Conservation (phyloP, 2,329 filamentous ascomycete genomes). For the Ophiostoma novo-ulmi region DNA sequence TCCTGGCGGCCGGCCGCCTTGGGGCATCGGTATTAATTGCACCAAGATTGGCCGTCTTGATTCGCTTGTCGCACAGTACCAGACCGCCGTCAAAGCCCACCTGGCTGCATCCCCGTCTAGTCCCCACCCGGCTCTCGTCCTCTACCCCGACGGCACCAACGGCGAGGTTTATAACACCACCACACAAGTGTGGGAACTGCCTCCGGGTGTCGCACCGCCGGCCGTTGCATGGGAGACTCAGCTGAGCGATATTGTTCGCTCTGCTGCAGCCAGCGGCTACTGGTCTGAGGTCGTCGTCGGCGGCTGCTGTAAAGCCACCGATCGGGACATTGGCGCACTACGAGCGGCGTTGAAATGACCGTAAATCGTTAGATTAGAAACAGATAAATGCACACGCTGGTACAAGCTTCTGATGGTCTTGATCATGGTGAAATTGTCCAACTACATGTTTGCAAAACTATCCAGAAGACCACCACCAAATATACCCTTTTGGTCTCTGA, state of each 20-base stretch:
- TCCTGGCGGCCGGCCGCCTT: not conserved
- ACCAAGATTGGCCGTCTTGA: not conserved
- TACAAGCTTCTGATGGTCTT: too few relatives aligned
- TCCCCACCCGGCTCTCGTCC: not conserved
- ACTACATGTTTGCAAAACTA: too few relatives aligned
- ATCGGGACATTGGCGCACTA: not conserved
- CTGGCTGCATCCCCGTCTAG: not conserved
- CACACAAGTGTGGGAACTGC: conserved; percentile 2
- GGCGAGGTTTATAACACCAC: conserved; percentile 9
- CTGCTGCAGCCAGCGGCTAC: not conserved
- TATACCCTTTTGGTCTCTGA: too few relatives aligned
- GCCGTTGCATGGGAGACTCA: conserved; percentile 9
- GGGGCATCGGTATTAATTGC: conserved; percentile 11
- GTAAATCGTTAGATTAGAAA: not conserved
- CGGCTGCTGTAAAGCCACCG: conserved; percentile 1
- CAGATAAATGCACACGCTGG: not conserved
- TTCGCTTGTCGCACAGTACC: not conserved
- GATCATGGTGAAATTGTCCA: too few relatives aligned
- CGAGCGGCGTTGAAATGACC: not conserved
- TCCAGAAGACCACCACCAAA: too few relatives aligned
- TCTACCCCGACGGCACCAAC: conserved; percentile 12
- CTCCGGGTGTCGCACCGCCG: not conserved
- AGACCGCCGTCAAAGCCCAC: not conserved
- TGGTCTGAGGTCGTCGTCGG: conserved; percentile 5
- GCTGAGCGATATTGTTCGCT: not conserved